Percentiles rank a stretch among this genome's conserved stretches.
phyloP scores from a whole-genome alignment of 768 basidiomycete species.

The Lactarius trivialis region DNA sequence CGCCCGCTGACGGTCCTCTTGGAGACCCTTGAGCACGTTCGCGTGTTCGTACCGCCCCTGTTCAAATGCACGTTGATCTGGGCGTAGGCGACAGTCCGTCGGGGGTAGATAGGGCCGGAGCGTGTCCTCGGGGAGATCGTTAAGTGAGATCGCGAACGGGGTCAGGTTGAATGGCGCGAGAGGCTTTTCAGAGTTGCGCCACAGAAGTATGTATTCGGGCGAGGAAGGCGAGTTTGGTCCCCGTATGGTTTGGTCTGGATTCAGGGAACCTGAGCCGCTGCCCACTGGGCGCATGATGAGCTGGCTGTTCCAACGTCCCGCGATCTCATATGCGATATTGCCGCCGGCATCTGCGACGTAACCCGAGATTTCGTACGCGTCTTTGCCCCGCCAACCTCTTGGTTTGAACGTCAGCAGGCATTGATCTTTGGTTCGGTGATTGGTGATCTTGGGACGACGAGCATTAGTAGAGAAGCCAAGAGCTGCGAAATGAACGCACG shows the following conservation, averaged over 20 bases:
- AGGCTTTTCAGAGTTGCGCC: constrained; percentile 86
- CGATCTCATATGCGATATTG: constrained; percentile 75
- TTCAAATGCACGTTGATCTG: constrained; percentile 95
- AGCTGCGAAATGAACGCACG: constrained; percentile 41
- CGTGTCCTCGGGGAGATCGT: constrained; percentile 71
- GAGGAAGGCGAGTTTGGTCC: constrained; percentile 39
- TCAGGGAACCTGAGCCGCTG: constrained; percentile 46
- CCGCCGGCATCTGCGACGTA: constrained; percentile 64
- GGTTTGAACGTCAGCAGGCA: constrained; percentile 94
- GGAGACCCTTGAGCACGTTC: constrained; percentile 68
- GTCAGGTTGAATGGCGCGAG: constrained; percentile 90
- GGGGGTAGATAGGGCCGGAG: constrained; percentile 71
- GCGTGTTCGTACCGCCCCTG: constrained; percentile 77
- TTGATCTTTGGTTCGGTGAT: constrained; percentile 84
- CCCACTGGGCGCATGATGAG: constrained; percentile 77
- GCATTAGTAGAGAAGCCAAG: not conserved
- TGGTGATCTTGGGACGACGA: constrained; percentile 50
- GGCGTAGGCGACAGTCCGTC: constrained; percentile 88
- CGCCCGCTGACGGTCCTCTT: constrained; percentile 75
- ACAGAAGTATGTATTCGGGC: constrained; percentile 77
- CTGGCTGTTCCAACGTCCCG: constrained; percentile 93
- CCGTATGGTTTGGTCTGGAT: constrained; percentile 63
- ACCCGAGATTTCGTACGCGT: constrained; percentile 90
- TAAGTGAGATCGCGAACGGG: constrained; percentile 88
- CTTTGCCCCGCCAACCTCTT: constrained; percentile 86